phyloP scores from a whole-genome alignment of 192 early-diverging fungal species.

The Backusella parvicylindrica region DNA sequence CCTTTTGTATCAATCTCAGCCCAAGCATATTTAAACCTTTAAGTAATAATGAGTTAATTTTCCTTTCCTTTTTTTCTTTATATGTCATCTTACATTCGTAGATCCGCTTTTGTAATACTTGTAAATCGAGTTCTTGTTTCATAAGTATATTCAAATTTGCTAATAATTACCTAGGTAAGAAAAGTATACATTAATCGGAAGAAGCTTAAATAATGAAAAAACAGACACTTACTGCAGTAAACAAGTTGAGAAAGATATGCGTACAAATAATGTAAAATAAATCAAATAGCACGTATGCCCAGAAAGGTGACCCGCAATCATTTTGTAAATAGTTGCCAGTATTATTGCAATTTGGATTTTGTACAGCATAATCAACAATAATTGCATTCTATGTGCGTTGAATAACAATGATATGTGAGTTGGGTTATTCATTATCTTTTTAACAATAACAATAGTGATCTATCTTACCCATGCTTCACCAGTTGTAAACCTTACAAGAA shows the following conservation, averaged over 20 bases:
- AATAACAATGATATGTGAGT: too few relatives aligned
- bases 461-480: slow-evolving; percentile 40
- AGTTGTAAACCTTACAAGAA: slow-evolving; percentile 51
- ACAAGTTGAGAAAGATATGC: slow-evolving; percentile 59
- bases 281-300: slow-evolving; percentile 55
- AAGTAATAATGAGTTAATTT: background rate
- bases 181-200: background rate
- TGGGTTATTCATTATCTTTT: too few relatives aligned
- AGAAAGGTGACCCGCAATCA: slow-evolving; percentile 50
- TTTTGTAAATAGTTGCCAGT: slow-evolving; percentile 38
- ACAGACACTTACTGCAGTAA: slow-evolving; percentile 42
- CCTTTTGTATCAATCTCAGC: slow-evolving; percentile 31
- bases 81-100: slow-evolving; percentile 25
- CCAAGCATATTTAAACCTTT: slow-evolving; percentile 35
- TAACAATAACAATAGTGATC: background rate
- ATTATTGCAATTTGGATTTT: slow-evolving; percentile 46
- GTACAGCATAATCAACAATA: slow-evolving; percentile 50
- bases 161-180: slow-evolving; percentile 26
- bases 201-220: background rate
- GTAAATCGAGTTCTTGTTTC: slow-evolving; percentile 33
- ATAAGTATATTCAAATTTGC: slow-evolving; percentile 36
- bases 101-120: slow-evolving; percentile 25
- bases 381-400: slow-evolving; percentile 50
- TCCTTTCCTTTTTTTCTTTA: background rate
- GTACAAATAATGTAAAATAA: slow-evolving; percentile 56